These are phyloP conservation scores for Spironucleus salmonicida DNA, from an alignment of 208 protist species.

Conservation along the genomic window DNA sequence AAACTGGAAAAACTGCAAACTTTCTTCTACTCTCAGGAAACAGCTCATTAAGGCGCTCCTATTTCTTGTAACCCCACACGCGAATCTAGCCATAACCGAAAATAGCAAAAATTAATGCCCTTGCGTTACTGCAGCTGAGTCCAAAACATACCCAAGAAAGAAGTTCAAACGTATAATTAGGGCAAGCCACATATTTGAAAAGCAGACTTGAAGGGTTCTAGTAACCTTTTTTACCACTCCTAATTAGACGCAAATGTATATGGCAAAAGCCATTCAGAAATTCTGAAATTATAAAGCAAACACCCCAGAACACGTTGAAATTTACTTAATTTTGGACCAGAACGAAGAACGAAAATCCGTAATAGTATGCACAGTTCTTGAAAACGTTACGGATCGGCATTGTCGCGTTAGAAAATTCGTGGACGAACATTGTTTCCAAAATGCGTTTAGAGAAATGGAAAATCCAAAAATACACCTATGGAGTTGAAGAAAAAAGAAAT, in stretches of 20 bases:
- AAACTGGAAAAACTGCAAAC: no score
- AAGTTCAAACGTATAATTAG: constrained; percentile 81
- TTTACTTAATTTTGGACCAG: constrained; percentile 36
- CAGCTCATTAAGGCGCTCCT: no score
- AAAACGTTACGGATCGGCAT: constrained; percentile 77
- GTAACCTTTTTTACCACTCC: constrained; percentile 53
- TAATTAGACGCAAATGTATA: constrained; percentile 61
- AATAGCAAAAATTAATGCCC: no score
- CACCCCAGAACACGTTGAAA: constrained; percentile 33
- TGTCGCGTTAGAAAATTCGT: constrained; percentile 70
- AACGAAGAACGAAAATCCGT: constrained; percentile 54
- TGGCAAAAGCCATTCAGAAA: constrained; percentile 67
- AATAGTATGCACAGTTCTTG: constrained; percentile 82
- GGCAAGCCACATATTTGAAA: constrained; percentile 69
- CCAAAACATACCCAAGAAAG: constrained; percentile 70
- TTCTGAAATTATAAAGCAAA: constrained; percentile 55
- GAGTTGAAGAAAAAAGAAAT: constrained; percentile 56
- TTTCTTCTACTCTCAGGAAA: no score
- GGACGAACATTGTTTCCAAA: constrained; percentile 74
- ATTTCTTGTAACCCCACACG: no score
- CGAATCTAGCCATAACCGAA: no score
- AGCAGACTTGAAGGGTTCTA: constrained; percentile 60
- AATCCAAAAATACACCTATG: constrained; percentile 59
- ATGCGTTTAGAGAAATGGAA: constrained; percentile 74
- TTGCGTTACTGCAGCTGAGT: no score